A percentile compares a stretch with the other conserved stretches of the same genome.
These are phyloP conservation scores for Orbilia ellipsospora DNA, from an alignment of 2,329 filamentous ascomycete species.

Conservation along the genomic window DNA sequence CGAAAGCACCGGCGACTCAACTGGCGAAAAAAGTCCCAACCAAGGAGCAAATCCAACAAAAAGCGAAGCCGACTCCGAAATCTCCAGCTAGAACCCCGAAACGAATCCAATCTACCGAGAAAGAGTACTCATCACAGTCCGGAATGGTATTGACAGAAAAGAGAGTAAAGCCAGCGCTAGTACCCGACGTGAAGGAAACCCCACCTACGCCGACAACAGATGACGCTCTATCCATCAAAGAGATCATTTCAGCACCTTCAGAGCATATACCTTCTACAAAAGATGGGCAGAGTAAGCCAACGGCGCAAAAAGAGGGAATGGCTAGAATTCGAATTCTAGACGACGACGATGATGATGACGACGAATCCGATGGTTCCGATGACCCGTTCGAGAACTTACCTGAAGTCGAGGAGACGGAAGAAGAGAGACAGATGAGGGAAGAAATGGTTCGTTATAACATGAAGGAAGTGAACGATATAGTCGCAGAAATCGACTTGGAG, in stretches of 20 bases:
- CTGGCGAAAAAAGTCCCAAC: slow-evolving; percentile 26
- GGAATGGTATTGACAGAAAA: slow-evolving; percentile 50
- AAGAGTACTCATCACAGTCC: slow-evolving; percentile 45
- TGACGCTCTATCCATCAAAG: slow-evolving; percentile 24
- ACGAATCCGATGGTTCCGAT: slow-evolving; percentile 68
- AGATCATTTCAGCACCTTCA: slow-evolving; percentile 20
- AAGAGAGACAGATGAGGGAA: slow-evolving; percentile 81
- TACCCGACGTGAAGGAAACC: slow-evolving; percentile 47
- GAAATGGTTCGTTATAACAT: slow-evolving; percentile 93
- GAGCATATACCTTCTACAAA: too few relatives aligned
- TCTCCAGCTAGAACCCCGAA: slow-evolving; percentile 38
- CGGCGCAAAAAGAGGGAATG: slow-evolving; percentile 32
- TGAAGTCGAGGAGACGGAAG: slow-evolving; percentile 75
- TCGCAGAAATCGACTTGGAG: slow-evolving; percentile 89
- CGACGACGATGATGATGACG: slow-evolving; percentile 31
- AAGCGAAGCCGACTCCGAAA: slow-evolving; percentile 31
- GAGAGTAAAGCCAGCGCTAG: slow-evolving; percentile 41
- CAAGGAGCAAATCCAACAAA: slow-evolving; percentile 51
- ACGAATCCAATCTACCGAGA: slow-evolving; percentile 50
- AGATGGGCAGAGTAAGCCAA: slow-evolving; percentile 16
- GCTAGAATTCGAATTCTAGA: slow-evolving; percentile 42
- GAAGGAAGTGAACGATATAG: slow-evolving; percentile 87
- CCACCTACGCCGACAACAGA: slow-evolving; percentile 21
- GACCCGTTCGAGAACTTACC: slow-evolving; percentile 61
- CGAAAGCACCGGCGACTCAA: slow-evolving; percentile 14